Evolutionary conservation across 192 early-diverging fungal genomes (phyloP).

Genomic region (Ambispora gerdemannii): DNA sequence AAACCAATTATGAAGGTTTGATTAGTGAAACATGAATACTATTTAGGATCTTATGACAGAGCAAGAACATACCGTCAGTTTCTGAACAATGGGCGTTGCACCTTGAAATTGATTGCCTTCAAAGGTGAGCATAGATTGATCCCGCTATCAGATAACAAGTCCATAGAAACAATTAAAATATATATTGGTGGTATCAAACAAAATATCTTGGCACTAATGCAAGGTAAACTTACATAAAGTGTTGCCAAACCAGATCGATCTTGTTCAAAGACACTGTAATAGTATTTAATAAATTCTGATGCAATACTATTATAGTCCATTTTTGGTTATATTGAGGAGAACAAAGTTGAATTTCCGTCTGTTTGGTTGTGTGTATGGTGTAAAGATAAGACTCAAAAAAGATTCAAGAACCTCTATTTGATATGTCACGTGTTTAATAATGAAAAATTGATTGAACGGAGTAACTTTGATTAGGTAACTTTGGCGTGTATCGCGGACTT

Average conservation of each 20-base stretch:
- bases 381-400: too few relatives aligned
- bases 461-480: too few relatives aligned
- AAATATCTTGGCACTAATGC: background rate
- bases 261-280: conserved; percentile 78
- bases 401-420: too few relatives aligned
- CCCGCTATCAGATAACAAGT: conserved; percentile 51
- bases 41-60: too few relatives aligned
- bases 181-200: background rate
- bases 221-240: conserved; percentile 71
- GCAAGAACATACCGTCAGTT: conserved; percentile 59
- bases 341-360: too few relatives aligned
- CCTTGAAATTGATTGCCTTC: conserved; percentile 70
- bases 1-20: too few relatives aligned
- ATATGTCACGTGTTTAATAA: too few relatives aligned
- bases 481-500: too few relatives aligned
- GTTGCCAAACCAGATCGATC: conserved; percentile 59
- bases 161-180: conserved; percentile 1
- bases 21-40: too few relatives aligned
- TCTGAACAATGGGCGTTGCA: conserved; percentile 62
- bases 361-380: too few relatives aligned
- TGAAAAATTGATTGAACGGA: too few relatives aligned
- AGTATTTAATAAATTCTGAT: conserved; percentile 74
- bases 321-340: too few relatives aligned
- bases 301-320: conserved; percentile 40
- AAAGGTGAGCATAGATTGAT: conserved; percentile 81